phyloP scores from a whole-genome alignment of 192 early-diverging fungal genomes.

The Rhizophagus prolifer region DNA sequence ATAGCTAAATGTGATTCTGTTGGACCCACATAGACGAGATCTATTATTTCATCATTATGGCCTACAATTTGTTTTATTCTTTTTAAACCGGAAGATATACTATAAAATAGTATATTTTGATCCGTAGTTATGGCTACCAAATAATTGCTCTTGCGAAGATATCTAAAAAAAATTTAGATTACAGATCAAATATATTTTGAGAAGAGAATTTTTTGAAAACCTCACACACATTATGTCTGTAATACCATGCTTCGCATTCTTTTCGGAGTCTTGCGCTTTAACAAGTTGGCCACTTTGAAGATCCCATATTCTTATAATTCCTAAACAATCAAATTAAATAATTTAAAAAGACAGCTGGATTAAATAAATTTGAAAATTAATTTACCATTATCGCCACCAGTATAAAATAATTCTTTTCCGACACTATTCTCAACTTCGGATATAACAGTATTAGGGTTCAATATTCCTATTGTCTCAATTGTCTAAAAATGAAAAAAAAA shows the following conservation, averaged over 20 bases:
- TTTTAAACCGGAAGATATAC: constrained; percentile 50
- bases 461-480: constrained; percentile 80
- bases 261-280: constrained; percentile 63
- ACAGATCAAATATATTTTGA: neutral
- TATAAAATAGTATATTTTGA: constrained; percentile 86
- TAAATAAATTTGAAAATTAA: constrained; percentile 26
- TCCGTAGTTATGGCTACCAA: constrained; percentile 83
- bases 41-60: constrained; percentile 95
- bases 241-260: constrained; percentile 77
- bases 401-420: constrained; percentile 66
- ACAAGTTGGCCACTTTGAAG: constrained; percentile 69
- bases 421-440: constrained; percentile 32
- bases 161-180: constrained; percentile 8
- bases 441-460: constrained; percentile 47
- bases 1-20: constrained; percentile 78
- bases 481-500: constrained; percentile 35
- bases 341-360: neutral
- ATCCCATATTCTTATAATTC: constrained; percentile 85
- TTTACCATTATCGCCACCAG: constrained; percentile 79
- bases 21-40: constrained; percentile 75
- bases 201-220: constrained; percentile 1
- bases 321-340: constrained; percentile 24
- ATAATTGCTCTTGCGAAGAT: constrained; percentile 35
- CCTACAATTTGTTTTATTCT: constrained; percentile 85
- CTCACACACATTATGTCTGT: constrained; percentile 64